These are phyloP conservation scores for Cutaneotrichosporon mucoides DNA, from an alignment of 1,284 basidiomycete species.

Conservation along the genomic window DNA sequence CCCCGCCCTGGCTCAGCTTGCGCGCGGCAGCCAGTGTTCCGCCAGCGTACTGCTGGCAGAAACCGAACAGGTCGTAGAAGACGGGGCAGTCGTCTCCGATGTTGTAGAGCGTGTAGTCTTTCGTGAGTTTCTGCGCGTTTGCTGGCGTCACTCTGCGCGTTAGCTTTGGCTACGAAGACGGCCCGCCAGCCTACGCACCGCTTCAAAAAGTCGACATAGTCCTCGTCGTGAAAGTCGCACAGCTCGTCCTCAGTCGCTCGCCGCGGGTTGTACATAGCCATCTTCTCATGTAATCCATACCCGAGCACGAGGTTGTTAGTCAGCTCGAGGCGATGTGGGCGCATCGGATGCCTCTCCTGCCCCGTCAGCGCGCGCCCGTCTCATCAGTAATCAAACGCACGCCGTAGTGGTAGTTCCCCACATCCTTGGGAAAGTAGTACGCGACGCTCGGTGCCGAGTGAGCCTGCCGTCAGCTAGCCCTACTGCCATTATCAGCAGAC, in stretches of 20 bases:
- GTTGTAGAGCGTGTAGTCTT: constrained; percentile 75
- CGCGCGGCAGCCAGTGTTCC: constrained; percentile 84
- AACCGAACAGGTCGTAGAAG: constrained; percentile 87
- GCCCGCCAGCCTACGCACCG: constrained; percentile 56
- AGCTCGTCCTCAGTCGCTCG: constrained; percentile 86
- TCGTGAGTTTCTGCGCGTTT: constrained; percentile 54
- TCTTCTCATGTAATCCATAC: constrained; percentile 93
- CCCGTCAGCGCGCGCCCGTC: constrained; percentile 6
- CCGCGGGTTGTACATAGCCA: constrained; percentile 88
- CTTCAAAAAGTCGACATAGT: constrained; percentile 92
- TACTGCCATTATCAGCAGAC: constrained; percentile 2
- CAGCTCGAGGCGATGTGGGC: constrained; percentile 87
- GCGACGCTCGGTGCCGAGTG: constrained; percentile 85
- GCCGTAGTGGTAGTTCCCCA: constrained; percentile 93
- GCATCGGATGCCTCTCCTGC: constrained; percentile 97
- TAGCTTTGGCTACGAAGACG: constrained; percentile 19
- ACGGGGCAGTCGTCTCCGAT: constrained; percentile 93
- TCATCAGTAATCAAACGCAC: constrained; percentile 53
- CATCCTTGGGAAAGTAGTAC: constrained; percentile 91
- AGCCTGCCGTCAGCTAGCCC: constrained; percentile 52
- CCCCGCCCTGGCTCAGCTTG: constrained; percentile 75
- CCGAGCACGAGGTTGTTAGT: constrained; percentile 95
- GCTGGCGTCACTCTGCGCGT: constrained; percentile 39
- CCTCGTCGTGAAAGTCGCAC: constrained; percentile 81
- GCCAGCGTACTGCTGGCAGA: constrained; percentile 86